Conservation (phyloP, 129 eudicot species). For the Deinandra increscens region DNA sequence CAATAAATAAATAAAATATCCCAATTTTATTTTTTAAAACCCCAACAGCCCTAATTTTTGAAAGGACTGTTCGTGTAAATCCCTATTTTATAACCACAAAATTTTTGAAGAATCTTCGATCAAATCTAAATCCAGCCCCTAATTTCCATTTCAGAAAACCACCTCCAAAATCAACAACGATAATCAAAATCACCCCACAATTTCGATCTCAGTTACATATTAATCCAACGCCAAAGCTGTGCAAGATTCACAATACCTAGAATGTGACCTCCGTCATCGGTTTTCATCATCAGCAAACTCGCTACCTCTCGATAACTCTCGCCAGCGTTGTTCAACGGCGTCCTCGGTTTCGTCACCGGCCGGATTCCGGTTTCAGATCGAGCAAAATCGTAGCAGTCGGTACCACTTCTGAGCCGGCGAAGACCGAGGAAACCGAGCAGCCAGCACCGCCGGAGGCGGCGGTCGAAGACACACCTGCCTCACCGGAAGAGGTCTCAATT, state of each 20-base stretch:
- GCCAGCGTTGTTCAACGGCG: not conserved
- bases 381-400: slow-evolving; percentile 16
- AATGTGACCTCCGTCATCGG: slow-evolving; percentile 40
- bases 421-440: slow-evolving; percentile 25
- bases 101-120: not conserved
- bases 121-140: not conserved
- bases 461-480: slow-evolving; percentile 30
- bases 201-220: slow-evolving; percentile 36
- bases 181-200: not conserved
- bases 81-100: too few relatives aligned
- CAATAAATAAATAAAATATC: too few relatives aligned
- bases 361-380: slow-evolving; percentile 33
- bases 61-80: too few relatives aligned
- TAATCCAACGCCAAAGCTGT: slow-evolving; percentile 56
- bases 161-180: not conserved
- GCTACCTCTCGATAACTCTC: slow-evolving; percentile 55
- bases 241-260: slow-evolving; percentile 68
- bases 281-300: slow-evolving; percentile 33
- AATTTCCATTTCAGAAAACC: slow-evolving; percentile 1
- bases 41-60: too few relatives aligned
- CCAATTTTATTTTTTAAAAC: too few relatives aligned
- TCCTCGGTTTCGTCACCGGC: slow-evolving; percentile 20
- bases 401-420: slow-evolving; percentile 22
- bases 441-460: slow-evolving; percentile 21
- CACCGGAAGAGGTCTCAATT: slow-evolving; percentile 63